Conservation (phyloP, 1,139 yeast genomes). For the Scheffersomyces titani region DNA sequence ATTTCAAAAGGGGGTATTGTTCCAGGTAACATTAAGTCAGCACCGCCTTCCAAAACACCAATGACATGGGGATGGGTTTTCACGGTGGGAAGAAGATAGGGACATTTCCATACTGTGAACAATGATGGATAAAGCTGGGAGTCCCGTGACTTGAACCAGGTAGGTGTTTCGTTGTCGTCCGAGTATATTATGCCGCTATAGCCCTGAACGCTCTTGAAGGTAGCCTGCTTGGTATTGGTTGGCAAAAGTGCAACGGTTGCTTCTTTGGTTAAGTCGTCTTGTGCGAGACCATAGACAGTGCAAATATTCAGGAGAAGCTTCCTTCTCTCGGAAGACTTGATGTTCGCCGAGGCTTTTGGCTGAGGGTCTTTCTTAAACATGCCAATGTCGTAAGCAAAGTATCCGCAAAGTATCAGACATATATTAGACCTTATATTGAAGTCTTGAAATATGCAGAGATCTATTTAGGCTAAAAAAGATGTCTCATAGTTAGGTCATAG, state of each 20-base stretch:
- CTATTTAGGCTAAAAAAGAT: neutral
- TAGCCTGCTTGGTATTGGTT: constrained; percentile 61
- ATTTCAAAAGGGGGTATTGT: constrained; percentile 74
- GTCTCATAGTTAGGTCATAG: neutral
- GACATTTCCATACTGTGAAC: constrained; percentile 70
- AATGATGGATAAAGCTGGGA: constrained; percentile 66
- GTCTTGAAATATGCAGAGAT: neutral
- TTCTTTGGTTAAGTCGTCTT: constrained; percentile 44
- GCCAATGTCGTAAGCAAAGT: neutral
- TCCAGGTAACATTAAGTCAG: constrained; percentile 92
- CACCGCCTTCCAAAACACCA: constrained; percentile 66
- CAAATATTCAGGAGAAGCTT: constrained; percentile 54
- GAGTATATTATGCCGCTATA: constrained; percentile 64
- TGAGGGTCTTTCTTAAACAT: constrained; percentile 26
- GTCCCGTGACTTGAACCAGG: constrained; percentile 69
- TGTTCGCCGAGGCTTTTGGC: constrained; percentile 72
- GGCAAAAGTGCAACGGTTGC: constrained; percentile 58
- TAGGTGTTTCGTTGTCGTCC: constrained; percentile 64
- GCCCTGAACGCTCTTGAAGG: constrained; percentile 57
- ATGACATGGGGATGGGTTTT: constrained; percentile 76
- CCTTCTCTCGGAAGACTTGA: constrained; percentile 81
- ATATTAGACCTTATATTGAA: neutral
- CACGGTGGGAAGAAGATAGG: constrained; percentile 64
- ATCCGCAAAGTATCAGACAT: neutral
- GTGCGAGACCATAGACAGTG: constrained; percentile 45